A percentile compares a stretch with the other conserved stretches of the same genome.
Conservation (phyloP, 768 basidiomycete genomes). For the Asterophora lycoperdoides region DNA sequence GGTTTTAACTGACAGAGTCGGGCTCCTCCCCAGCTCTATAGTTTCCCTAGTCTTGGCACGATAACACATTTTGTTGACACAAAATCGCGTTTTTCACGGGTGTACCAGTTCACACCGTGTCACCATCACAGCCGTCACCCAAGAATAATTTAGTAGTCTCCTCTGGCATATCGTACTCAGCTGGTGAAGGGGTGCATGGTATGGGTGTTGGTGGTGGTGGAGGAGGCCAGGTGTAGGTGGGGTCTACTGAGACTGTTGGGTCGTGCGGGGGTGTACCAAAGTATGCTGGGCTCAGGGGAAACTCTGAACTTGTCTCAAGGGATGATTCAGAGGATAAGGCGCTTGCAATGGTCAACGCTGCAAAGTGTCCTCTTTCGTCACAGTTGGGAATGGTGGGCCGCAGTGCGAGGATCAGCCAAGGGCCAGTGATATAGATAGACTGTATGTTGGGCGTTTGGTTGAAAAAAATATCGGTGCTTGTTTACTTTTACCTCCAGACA, state of each 20-base stretch:
- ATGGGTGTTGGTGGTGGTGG: background rate
- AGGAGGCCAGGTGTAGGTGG: background rate
- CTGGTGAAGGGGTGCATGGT: slow-evolving; percentile 21
- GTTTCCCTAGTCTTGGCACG: too few species aligned
- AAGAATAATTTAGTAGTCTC: too few species aligned
- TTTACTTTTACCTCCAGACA: too few species aligned
- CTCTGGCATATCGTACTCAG: too few species aligned
- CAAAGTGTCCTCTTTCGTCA: background rate
- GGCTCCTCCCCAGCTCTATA: too few species aligned
- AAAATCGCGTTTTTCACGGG: too few species aligned
- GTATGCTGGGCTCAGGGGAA: background rate
- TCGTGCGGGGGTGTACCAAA: background rate
- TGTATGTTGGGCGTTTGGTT: background rate
- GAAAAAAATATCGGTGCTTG: too few species aligned
- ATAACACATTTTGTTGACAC: too few species aligned
- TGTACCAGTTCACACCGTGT: too few species aligned
- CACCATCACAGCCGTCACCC: too few species aligned
- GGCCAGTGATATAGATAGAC: background rate
- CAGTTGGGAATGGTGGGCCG: background rate
- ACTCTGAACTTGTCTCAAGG: background rate
- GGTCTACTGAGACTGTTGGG: background rate
- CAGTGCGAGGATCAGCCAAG: background rate
- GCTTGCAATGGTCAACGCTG: background rate
- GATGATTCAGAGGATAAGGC: background rate
- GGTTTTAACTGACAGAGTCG: too few species aligned